A percentile compares a stretch with the other conserved stretches of the same genome.
Conservation (phyloP, 192 early-diverging fungal species). For the Podila minutissima region DNA sequence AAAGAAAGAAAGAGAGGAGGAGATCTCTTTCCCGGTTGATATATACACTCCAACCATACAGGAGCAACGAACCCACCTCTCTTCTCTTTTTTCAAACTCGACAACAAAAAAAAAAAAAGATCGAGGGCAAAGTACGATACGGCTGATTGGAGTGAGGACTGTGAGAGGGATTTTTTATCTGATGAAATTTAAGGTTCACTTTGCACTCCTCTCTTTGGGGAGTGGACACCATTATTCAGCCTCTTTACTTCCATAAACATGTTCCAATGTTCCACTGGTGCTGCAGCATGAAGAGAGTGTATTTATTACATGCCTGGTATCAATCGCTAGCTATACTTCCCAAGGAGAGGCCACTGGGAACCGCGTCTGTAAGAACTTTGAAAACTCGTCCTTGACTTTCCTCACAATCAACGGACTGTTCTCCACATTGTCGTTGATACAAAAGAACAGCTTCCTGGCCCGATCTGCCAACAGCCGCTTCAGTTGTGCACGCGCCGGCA, state of each 20-base stretch:
- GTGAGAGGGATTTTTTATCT: constrained; percentile 1
- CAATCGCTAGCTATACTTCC: constrained; percentile 7
- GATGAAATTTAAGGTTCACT: no score
- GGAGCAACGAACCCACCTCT: no score
- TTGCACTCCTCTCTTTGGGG: not conserved
- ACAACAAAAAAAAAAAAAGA: no score
- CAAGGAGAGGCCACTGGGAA: constrained; percentile 21
- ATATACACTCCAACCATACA: no score
- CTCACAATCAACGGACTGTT: constrained; percentile 15
- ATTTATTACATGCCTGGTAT: no score
- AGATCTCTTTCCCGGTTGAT: no score
- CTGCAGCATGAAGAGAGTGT: no score
- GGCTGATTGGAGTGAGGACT: not conserved
- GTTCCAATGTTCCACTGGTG: no score
- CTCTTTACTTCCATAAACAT: not conserved
- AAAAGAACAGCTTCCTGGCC: constrained; percentile 18
- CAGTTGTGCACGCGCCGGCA: not conserved
- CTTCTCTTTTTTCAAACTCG: no score
- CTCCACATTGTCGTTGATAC: constrained; percentile 41
- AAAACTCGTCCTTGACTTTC: constrained; percentile 6
- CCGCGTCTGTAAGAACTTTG: constrained; percentile 14
- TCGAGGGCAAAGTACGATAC: no score
- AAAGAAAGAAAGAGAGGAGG: no score
- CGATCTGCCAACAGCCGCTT: not conserved
- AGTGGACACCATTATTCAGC: no score